A percentile compares a stretch with the other conserved stretches of the same genome.
phyloP scores from a whole-genome alignment of 306 rosid species.

The Vicia sativa region DNA sequence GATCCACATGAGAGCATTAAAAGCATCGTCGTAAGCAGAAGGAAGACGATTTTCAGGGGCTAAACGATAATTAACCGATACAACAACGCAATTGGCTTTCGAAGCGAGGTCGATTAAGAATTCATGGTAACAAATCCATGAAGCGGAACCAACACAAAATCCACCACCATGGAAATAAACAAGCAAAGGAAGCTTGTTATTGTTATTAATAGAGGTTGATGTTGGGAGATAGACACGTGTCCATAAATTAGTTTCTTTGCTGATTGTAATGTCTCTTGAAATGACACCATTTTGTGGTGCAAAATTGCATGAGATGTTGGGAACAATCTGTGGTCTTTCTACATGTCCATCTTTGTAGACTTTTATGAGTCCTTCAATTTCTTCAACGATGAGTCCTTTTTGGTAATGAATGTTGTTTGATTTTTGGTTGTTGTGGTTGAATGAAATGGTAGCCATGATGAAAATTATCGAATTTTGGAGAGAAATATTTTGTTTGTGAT shows the following conservation, averaged over 20 bases:
- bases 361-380: conserved; percentile 74
- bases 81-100: conserved; percentile 59
- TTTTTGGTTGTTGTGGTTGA: conserved; percentile 43
- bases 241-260: conserved; percentile 61
- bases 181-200: conserved; percentile 51
- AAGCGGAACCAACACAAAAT: conserved; percentile 88
- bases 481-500: conserved; percentile 38
- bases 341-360: conserved; percentile 67
- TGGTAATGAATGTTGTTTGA: conserved; percentile 45
- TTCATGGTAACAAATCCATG: conserved; percentile 88
- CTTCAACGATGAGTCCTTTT: conserved; percentile 52
- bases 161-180: conserved; percentile 95
- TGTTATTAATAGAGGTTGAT: neutral
- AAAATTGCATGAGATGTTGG: conserved; percentile 51
- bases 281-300: conserved; percentile 49
- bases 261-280: conserved; percentile 63
- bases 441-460: conserved; percentile 62
- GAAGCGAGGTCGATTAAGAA: conserved; percentile 62
- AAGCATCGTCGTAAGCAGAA: conserved; percentile 73
- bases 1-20: conserved; percentile 69
- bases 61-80: conserved; percentile 69
- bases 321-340: conserved; percentile 67
- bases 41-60: conserved; percentile 87
- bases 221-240: conserved; percentile 62
- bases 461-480: conserved; percentile 1